phyloP scores from a whole-genome alignment of 768 basidiomycete species.

The Holtermanniella nyarrowii region DNA sequence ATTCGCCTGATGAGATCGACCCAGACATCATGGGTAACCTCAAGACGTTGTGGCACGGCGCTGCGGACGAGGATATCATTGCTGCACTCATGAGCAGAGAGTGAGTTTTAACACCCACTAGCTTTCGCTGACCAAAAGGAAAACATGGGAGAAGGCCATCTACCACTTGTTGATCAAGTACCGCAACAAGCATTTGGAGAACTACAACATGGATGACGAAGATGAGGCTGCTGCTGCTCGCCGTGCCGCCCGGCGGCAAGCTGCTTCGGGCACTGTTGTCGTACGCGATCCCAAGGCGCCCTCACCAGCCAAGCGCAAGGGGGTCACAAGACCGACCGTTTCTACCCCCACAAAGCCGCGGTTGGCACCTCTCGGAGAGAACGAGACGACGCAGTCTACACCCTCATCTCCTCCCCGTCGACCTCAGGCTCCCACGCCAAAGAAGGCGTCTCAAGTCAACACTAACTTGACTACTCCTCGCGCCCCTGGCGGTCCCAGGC shows the following conservation, averaged over 20 bases:
- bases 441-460: slow-evolving; percentile 38
- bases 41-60: slow-evolving; percentile 80
- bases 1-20: slow-evolving; percentile 59
- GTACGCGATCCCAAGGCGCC: slow-evolving; percentile 2
- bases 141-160: slow-evolving; percentile 91
- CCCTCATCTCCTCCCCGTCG: slow-evolving; percentile 13
- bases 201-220: slow-evolving; percentile 55
- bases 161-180: slow-evolving; percentile 84
- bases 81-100: slow-evolving; percentile 51
- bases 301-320: slow-evolving; percentile 34
- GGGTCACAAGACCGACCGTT: slow-evolving; percentile 1
- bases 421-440: slow-evolving; percentile 42
- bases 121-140: slow-evolving; percentile 45
- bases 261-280: background rate
- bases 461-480: slow-evolving; percentile 13
- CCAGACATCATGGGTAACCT: slow-evolving; percentile 81
- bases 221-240: slow-evolving; percentile 46
- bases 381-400: slow-evolving; percentile 25
- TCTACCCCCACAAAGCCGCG: slow-evolving; percentile 7
- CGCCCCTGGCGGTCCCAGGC: slow-evolving; percentile 36
- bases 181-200: slow-evolving; percentile 60
- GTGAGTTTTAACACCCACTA: slow-evolving; percentile 28
- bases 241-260: slow-evolving; percentile 14
- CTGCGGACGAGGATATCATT: slow-evolving; percentile 62
- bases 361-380: slow-evolving; percentile 23